A percentile compares a stretch with the other conserved stretches of the same genome.
Conservation (phyloP, 495 filamentous ascomycete species). For the Pyrenula massariospora region DNA sequence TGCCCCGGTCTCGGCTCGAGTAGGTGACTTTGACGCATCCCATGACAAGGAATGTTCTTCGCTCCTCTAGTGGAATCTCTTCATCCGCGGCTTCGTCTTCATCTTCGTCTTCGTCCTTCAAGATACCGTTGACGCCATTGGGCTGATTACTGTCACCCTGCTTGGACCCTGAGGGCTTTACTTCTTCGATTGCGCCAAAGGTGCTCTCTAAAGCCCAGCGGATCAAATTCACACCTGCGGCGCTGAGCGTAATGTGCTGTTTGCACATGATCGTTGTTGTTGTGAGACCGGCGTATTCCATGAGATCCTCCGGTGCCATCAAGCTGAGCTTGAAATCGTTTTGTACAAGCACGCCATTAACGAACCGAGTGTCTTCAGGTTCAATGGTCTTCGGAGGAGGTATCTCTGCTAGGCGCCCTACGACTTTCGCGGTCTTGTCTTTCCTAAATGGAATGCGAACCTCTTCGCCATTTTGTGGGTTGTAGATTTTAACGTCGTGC, state of each 20-base stretch:
- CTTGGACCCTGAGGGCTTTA: slow-evolving; percentile 28
- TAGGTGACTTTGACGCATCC: slow-evolving; percentile 72
- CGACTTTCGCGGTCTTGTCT: slow-evolving; percentile 94
- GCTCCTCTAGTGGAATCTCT: slow-evolving; percentile 30
- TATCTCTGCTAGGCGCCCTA: slow-evolving; percentile 80
- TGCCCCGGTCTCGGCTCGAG: slow-evolving; percentile 50
- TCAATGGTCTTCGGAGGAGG: slow-evolving; percentile 42
- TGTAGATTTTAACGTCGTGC: slow-evolving; percentile 78
- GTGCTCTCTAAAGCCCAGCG: slow-evolving; percentile 90
- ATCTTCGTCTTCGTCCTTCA: slow-evolving; percentile 26
- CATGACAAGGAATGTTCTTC: slow-evolving; percentile 69
- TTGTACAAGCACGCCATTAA: slow-evolving; percentile 86
- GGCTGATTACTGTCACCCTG: slow-evolving; percentile 19
- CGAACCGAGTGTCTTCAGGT: slow-evolving; percentile 39
- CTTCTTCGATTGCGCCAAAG: slow-evolving; percentile 74
- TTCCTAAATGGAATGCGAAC: slow-evolving; percentile 88
- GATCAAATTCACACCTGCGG: slow-evolving; percentile 82
- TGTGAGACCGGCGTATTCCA: slow-evolving; percentile 88
- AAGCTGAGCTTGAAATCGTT: slow-evolving; percentile 93
- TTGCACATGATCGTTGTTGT: slow-evolving; percentile 88
- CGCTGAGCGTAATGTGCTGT: slow-evolving; percentile 72
- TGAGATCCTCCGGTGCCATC: slow-evolving; percentile 91
- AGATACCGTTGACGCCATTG: slow-evolving; percentile 17
- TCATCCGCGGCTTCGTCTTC: slow-evolving; percentile 38
- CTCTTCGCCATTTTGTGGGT: slow-evolving; percentile 87